Evolutionary conservation across 202 grass and related monocot genomes (phyloP).

Genomic region (Bolboschoenoplectus hybrid): DNA sequence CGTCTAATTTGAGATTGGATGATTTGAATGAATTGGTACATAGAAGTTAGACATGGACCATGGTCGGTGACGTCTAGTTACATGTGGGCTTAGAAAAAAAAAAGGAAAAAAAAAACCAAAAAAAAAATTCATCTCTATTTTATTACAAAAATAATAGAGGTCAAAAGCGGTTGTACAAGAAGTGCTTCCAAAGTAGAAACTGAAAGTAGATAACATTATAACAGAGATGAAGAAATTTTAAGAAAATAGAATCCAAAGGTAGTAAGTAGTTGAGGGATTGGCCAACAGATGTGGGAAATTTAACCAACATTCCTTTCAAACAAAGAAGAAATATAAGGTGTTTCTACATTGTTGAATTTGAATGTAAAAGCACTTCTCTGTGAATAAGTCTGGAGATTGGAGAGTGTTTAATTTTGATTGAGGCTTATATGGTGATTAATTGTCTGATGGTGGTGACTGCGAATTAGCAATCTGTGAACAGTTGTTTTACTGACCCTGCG

Average conservation of each 20-base stretch:
- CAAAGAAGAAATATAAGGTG: too few relatives aligned
- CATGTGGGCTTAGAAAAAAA: background rate
- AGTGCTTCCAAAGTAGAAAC: background rate
- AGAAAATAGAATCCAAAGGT: background rate
- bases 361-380: too few relatives aligned
- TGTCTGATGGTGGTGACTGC: too few relatives aligned
- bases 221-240: background rate
- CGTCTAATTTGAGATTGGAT: background rate
- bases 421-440: too few relatives aligned
- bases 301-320: background rate
- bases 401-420: too few relatives aligned
- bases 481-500: too few relatives aligned
- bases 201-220: background rate
- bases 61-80: constrained; percentile 4
- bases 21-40: background rate
- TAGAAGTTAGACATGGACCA: background rate
- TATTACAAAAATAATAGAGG: background rate
- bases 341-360: too few relatives aligned
- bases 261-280: background rate
- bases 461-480: too few relatives aligned
- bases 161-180: constrained; percentile 7
- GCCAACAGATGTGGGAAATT: background rate
- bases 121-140: constrained; percentile 1
- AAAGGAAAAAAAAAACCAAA: background rate
- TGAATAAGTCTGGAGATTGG: too few relatives aligned